Base-by-base conservation (phyloP, 1,139 yeast genomes). In the Debaryomyces sp. region DNA sequence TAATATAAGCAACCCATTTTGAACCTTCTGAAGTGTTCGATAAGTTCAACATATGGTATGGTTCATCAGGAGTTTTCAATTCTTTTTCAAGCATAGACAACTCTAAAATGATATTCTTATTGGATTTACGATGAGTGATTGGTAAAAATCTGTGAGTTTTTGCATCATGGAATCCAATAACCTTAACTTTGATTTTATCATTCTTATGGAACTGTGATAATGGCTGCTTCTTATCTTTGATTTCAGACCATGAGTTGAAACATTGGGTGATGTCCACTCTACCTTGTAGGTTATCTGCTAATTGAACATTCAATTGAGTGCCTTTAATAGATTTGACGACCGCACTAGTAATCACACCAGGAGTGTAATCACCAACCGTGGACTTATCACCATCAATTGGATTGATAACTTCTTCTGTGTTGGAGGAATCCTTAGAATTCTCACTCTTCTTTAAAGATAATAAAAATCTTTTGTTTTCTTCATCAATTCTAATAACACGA, bases 211-310 rank as follows among this genome's bases (percentile, higher is more conserved):
- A 89, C 43, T 70, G 70, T 2, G 79, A 65, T 47, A 89, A 74
- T 39, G 96, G 96, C 43, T 78, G 75, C 51, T 71, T 73, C 33
- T 66, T 66, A 61, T 89, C 84, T 49, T 75, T 70, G 45, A 90
- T 87, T 34, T 84, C 87, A 2, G 73, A 68, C 54, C 73, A 68
- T 0, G 65, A 57, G 45, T 83, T 85, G 67, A 81, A 87, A 47
- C 88, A 74, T 65, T 89, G 88, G 8, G 94, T 81, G 18, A 86
- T 77, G 60, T 89, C 96, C 49, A 92, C 71, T 63, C 96, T 81
- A 39, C 96, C 97, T 59, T 82, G 88, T 54, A 85, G 75, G 61
- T 87, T 86, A 51, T 87, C 96, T 43, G 95, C 92, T 48, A 91
- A 72, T 50, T 80, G 81, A 37, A 92, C 86, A 59, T 86, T 85